These are phyloP conservation scores for Leishmania arabica DNA, from an alignment of 208 protist genomes.

Conservation along the genomic window DNA sequence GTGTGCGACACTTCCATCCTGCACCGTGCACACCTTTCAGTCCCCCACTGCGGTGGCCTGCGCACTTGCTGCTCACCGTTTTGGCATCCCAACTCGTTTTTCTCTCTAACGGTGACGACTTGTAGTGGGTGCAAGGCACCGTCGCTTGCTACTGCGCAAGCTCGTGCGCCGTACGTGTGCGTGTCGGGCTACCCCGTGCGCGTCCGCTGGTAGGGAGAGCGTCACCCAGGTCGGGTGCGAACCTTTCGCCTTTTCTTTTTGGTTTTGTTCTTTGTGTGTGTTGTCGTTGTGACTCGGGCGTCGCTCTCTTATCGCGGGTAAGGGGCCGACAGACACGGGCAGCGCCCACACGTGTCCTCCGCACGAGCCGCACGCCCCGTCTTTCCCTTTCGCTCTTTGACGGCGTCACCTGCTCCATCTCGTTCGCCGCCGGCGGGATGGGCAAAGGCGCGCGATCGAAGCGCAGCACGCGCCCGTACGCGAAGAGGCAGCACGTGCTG, in stretches of 20 bases:
- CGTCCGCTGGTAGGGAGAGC: not conserved
- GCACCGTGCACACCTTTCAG: not conserved
- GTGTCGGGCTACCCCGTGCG: not conserved
- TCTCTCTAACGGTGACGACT: not conserved
- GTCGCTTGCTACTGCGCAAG: not conserved
- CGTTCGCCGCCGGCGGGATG: conserved; percentile 42
- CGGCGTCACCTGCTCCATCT: not conserved
- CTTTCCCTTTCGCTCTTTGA: not conserved
- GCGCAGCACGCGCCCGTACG: conserved; percentile 40
- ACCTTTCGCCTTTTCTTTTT: not conserved
- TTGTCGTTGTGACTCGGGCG: not conserved
- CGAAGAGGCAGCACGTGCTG: conserved; percentile 42
- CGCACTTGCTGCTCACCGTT: not conserved
- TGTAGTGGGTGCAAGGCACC: not conserved
- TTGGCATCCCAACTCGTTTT: not conserved
- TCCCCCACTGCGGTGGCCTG: not conserved
- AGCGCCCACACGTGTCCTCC: not conserved
- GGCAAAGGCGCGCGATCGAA: conserved; percentile 82
- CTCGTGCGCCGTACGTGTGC: not conserved
- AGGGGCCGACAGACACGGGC: not conserved
- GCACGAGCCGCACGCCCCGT: not conserved
- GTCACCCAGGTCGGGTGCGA: not conserved
- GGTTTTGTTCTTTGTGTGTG: not conserved
- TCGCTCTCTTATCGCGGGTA: not conserved
- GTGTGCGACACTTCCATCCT: not conserved